Evolutionary conservation across 2,329 filamentous ascomycete species (phyloP).

Genomic region (Exophiala oligosperma): DNA sequence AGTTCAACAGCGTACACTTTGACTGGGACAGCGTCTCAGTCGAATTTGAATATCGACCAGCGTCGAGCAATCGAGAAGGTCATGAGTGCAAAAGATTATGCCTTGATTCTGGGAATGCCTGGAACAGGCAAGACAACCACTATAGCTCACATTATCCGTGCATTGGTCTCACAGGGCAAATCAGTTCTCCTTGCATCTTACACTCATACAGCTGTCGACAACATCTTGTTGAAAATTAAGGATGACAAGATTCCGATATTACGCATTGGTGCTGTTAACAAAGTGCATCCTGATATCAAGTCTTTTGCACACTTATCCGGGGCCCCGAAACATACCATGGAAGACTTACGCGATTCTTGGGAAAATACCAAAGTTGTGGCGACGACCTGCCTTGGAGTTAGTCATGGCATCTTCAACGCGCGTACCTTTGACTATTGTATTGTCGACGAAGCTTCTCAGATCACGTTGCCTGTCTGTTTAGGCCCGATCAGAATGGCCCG

Average conservation of each 20-base stretch:
- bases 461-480: slow-evolving; percentile 90
- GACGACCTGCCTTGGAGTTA: slow-evolving; percentile 90
- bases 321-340: slow-evolving; percentile 71
- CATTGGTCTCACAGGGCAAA: slow-evolving; percentile 83
- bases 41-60: slow-evolving; percentile 83
- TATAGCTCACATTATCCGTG: slow-evolving; percentile 93
- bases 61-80: slow-evolving; percentile 86
- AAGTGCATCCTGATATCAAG: slow-evolving; percentile 84
- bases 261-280: slow-evolving; percentile 79
- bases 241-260: slow-evolving; percentile 75
- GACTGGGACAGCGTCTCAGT: slow-evolving; percentile 53
- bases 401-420: slow-evolving; percentile 82
- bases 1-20: slow-evolving; percentile 64
- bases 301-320: slow-evolving; percentile 79
- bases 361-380: slow-evolving; percentile 86
- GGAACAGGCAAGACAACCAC: slow-evolving; percentile 98
- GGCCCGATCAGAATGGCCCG: slow-evolving; percentile 90
- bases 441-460: slow-evolving; percentile 96
- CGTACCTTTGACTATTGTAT: slow-evolving; percentile 97
- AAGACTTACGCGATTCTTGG: slow-evolving; percentile 81
- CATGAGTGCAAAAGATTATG: slow-evolving; percentile 93
- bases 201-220: slow-evolving; percentile 96
- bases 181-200: slow-evolving; percentile 92
- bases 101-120: slow-evolving; percentile 96
- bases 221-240: slow-evolving; percentile 90